Base-by-base conservation (phyloP, 208 protist species). In the Leishmania amazonensis region DNA sequence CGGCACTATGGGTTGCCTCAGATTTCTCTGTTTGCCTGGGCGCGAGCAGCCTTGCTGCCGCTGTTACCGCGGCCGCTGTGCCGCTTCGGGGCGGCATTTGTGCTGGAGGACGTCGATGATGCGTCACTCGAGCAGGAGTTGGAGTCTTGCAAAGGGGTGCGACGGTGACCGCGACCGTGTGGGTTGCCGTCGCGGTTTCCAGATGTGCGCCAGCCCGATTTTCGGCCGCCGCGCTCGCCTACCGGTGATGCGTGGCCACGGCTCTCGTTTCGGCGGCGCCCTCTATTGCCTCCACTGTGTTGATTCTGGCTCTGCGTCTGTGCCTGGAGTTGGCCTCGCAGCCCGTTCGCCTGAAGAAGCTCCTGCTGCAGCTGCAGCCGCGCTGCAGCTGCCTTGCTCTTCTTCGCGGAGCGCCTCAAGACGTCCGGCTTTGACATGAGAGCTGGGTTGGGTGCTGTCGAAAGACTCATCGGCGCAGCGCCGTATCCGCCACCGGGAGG, bases 371-470 rank as follows among this genome's bases (percentile, higher is more conserved):
- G 45, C 53, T 31, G 75, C 73, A 70, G 45, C 38, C 82, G 80
- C n/a, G 78, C 77, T 31, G 78, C 77, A 28, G 74, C 68, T 51
- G 70, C 60, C 53, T 77, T 84, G 21, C 74, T 80, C 67, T 85
- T 88, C 79, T 91, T 88, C 72, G 80, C 82, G 58, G 79, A 79
- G 54, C 76, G 60, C 62, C 64, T 38, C 35, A 85, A 82, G 78
- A 85, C 67, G 31, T 57, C 78, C 1, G 64, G 73, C 64, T 82
- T 85, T 19, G 53, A 40, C 13, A 70, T 54, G 1, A 73, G 2
- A 53, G 64, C 45, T 7, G 78, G 53, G 53, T 51, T 62, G 58
- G 49, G 35, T 45, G 62, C 51, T 42, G 73, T 13, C 57, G 24
- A 62, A 31, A 62, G 1, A 62, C 40, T 64, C 67, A 31, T 47